phyloP scores from a whole-genome alignment of 768 basidiomycete species.

The Ramaria sp. region DNA sequence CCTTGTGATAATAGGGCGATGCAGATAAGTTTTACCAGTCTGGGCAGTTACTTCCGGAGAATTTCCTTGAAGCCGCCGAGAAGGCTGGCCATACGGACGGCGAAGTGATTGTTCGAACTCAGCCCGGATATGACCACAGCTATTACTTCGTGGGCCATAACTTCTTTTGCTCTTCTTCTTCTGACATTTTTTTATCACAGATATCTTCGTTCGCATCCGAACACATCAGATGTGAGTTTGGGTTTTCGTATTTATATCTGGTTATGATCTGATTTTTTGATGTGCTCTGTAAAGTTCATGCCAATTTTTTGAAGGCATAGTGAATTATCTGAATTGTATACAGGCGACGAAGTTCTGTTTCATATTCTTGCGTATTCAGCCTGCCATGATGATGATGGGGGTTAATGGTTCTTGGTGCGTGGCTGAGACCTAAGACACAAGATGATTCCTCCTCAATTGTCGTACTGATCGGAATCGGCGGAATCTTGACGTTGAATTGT shows the following conservation, averaged over 20 bases:
- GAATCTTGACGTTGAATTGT: no score
- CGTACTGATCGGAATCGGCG: no score
- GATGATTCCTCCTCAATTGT: no score
- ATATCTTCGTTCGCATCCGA: conserved; percentile 85
- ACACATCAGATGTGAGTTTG: conserved; percentile 72
- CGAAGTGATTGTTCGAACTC: conserved; percentile 68
- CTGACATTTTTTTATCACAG: conserved; percentile 24
- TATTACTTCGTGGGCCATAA: conserved; percentile 66
- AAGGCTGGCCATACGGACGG: conserved; percentile 60
- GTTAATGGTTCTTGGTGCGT: no score
- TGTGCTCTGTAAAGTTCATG: conserved; percentile 51
- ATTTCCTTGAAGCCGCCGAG: conserved; percentile 71
- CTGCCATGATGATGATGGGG: no score
- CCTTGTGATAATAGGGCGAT: conserved; percentile 42
- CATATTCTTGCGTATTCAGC: no score
- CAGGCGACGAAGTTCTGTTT: no score
- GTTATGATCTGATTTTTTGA: conserved; percentile 16
- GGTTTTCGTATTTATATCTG: not conserved
- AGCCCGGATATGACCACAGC: conserved; percentile 80
- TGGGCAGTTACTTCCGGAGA: conserved; percentile 84
- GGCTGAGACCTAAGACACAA: no score
- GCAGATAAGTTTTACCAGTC: conserved; percentile 76
- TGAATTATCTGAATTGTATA: not conserved
- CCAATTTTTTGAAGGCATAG: conserved; percentile 67
- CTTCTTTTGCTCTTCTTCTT: not conserved